Evolutionary conservation across 2,329 filamentous ascomycete genomes (phyloP).

Genomic region (Cyanodermella asteris): DNA sequence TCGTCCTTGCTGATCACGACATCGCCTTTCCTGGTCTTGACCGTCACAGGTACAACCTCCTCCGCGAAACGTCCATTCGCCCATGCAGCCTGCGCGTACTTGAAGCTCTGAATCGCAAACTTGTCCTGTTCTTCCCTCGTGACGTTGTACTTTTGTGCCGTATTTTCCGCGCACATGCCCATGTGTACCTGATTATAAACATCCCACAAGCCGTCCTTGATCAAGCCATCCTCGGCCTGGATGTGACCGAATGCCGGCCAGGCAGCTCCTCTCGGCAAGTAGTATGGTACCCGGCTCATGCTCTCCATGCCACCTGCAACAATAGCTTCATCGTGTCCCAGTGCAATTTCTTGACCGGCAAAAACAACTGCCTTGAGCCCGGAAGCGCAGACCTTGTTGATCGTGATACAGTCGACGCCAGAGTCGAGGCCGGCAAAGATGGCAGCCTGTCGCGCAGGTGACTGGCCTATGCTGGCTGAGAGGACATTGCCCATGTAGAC

Average conservation of each 20-base stretch:
- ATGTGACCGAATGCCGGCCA: constrained; percentile 72
- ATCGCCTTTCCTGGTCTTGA: constrained; percentile 67
- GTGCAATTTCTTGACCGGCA: constrained; percentile 83
- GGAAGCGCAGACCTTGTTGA: constrained; percentile 97
- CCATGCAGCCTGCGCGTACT: constrained; percentile 80
- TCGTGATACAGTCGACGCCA: constrained; percentile 68
- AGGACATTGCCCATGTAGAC: constrained; percentile 98
- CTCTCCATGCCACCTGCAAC: constrained; percentile 95
- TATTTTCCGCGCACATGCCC: constrained; percentile 91
- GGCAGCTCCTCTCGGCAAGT: constrained; percentile 59
- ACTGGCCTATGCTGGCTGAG: constrained; percentile 62
- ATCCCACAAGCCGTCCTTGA: constrained; percentile 89
- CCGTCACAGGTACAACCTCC: constrained; percentile 72
- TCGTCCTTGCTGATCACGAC: constrained; percentile 58
- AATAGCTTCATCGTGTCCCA: constrained; percentile 71
- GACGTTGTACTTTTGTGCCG: constrained; percentile 67
- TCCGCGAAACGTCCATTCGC: constrained; percentile 61
- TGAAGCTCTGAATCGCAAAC: constrained; percentile 75
- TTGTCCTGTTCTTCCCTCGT: constrained; percentile 72
- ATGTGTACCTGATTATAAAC: constrained; percentile 96
- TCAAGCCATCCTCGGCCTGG: constrained; percentile 72
- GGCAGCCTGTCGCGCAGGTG: constrained; percentile 73
- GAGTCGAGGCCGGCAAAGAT: constrained; percentile 70
- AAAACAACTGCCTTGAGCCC: constrained; percentile 81
- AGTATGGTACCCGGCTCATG: constrained; percentile 88